Base-by-base conservation (phyloP, 169 alveolate species). In the Plasmodium inui region DNA sequence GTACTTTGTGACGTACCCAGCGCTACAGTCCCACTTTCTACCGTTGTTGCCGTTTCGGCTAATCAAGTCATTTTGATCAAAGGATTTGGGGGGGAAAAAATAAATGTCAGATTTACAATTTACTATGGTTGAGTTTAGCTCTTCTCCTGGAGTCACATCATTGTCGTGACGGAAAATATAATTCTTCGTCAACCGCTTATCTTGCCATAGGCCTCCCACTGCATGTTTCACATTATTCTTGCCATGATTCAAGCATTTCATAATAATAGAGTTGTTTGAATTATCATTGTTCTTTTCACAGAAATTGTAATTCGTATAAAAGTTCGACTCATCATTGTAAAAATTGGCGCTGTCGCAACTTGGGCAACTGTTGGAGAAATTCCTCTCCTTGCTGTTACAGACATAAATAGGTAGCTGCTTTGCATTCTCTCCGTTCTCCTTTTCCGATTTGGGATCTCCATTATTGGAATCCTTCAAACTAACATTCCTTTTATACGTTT, bases 301-400 rank as follows among this genome's bases (percentile, higher is more conserved):
- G 30, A 89, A 79, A n/a, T 89, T 39, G 37, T 41, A 55, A 79
- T 89, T 79, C 90, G 70, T 89, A 32, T 61, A 79, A 76, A 74
- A 86, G 26, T 84, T 84, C 37, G 83, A 84, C 76, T 84, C 92
- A 44, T 84, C 92, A 74, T 85, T 85, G 80, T 61, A 67, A 85
- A 50, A 67, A 70, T 89, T 79, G 22, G 32, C 82, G 34, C 89
- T 89, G 39, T 89, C 94, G 46, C 83, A 89, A 79, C 82, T 89
- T 44, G 37, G 90, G 44, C 46, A 89, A 89, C 94, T 89, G 70
- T 89, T 89, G 9, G 94, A 89, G 32, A 39, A 78, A 37, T 89
- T 89, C 55, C 72, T 67, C 6, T 37, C 6, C 57, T 73, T 89
- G 32, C 26, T 78, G 71, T 78, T 79, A 53, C 79, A 10, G n/a